Base-by-base conservation (phyloP, 2,329 filamentous ascomycete genomes). In the Fusarium circinatum region DNA sequence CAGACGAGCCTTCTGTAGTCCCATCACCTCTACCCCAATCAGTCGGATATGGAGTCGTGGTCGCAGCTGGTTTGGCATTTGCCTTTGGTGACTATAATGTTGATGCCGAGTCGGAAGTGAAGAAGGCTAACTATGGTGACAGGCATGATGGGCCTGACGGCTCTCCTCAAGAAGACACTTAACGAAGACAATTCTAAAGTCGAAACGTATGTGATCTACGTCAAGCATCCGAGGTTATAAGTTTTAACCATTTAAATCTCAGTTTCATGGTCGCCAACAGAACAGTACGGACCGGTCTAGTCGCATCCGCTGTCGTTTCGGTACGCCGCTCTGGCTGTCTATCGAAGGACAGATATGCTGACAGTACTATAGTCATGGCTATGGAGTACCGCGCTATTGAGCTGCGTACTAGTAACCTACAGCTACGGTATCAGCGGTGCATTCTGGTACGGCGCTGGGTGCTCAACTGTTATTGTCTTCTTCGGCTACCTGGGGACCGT, bases 221-320 rank as follows among this genome's bases (percentile, higher is more conserved):
- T 24, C 24, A 24, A 24, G 24, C 24, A 24, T 24, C 4, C 24
- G 24, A 24, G 24, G 24, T 24, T 24, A 24, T 24, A 24, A 24
- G 24, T 24, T 24, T 24, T 24, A 24, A 24, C 24, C 24, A 24
- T 24, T 24, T 24, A 24, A 24, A 24, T 24, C 24, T 3, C 24
- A 56, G 55, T 10, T 58, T 58, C n/a, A 58, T 58, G 55, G 55
- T 58, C 10, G 55, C 55, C 5, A 58, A 58, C 8, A 58, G 55
- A 18, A 58, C 28, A 11, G 55, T 58, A 28, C 30, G 30, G 11
- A 58, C 55, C 2, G 55, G 55, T 1, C 41, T 58, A 2, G 55
- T 48, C 14, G 55, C 55, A 4, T 58, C 55, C 0, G 55, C 55
- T 0, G 55, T 58, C 0, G 55, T 48, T 28, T 48, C 55, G 8